These are phyloP conservation scores for Tricladium varicosporioides DNA, from an alignment of 2,329 filamentous ascomycete genomes.

Conservation along the genomic window DNA sequence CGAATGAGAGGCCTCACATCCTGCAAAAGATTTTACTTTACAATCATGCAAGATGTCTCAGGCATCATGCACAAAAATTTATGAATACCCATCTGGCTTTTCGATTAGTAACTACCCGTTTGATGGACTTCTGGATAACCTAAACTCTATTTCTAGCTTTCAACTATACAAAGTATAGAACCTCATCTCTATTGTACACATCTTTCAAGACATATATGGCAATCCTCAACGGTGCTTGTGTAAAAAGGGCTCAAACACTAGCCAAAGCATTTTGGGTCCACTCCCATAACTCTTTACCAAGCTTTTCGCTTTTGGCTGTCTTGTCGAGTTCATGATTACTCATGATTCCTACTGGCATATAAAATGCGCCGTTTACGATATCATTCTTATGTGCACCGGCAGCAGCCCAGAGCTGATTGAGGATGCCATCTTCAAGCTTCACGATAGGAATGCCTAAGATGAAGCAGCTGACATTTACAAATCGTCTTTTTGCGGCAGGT, in stretches of 20 bases:
- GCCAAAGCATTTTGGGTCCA: slow-evolving; percentile 34
- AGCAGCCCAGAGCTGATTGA: slow-evolving; percentile 42
- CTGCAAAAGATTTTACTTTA: no score
- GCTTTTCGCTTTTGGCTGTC: slow-evolving; percentile 27
- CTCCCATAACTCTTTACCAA: slow-evolving; percentile 39
- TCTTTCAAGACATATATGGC: no score
- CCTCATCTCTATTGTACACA: no score
- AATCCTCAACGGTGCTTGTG: no score
- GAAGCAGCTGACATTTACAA: not conserved
- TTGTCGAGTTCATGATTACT: slow-evolving; percentile 26
- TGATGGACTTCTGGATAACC: no score
- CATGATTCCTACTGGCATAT: slow-evolving; percentile 35
- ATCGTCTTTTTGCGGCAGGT: not conserved
- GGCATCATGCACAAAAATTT: no score
- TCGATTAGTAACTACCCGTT: no score
- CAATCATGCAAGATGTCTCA: no score
- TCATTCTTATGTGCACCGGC: slow-evolving; percentile 31
- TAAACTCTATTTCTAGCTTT: no score
- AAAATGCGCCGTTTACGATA: slow-evolving; percentile 35
- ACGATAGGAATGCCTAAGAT: not conserved
- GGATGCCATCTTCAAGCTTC: slow-evolving; percentile 33
- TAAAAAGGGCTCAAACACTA: not conserved
- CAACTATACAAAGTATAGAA: no score
- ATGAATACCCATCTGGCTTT: no score
- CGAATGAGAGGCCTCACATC: no score